Evolutionary conservation across 371 early-diverging fungal genomes (phyloP), one percentile per base, ranked within the genome.

Genomic region (Rhizopus microsporus): DNA sequence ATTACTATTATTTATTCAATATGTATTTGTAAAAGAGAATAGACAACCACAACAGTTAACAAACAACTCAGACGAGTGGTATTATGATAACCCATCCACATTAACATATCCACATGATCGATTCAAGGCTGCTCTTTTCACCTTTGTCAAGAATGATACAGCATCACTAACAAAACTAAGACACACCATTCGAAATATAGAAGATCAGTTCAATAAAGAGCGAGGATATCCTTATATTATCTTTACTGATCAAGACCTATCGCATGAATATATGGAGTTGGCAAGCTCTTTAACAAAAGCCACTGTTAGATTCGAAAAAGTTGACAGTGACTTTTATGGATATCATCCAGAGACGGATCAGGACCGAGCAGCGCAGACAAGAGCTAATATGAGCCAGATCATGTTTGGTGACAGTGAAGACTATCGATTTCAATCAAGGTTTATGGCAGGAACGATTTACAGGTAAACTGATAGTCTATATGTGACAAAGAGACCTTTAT

Each of bases 391-490:
- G 56, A 66, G 67, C n/a, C 56, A 60, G 23, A 64, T 57, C 5
- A 56, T 71, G 52, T 75, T 72, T 71, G 78, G 78, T 35, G 69
- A 72, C 40, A 71, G 68, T 38, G 75, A 75, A 44, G 69, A 75
- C 12, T 72, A 72, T 56, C 64, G 75, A 30, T 75, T 78, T 57
- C 59, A 72, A 23, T 68, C 78, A 32, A 65, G 78, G 35, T 78
- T 72, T 39, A 69, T 74, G 72, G 68, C 75, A 6, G 75, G 75
- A 23, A 60, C 69, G 17, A 69, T 78, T 17, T 74, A 63, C 43
- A 68, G 69, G 77, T 73, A 69, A 53, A 34, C 23, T 5, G 16
- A 45, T 33, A 12, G 7, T 17, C 8, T 9, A 33, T 17, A 10
- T 23, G 23, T 23, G 44, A 9, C 29, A 35, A 23, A 39, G 29